Evolutionary conservation across 2,329 filamentous ascomycete genomes (phyloP).

Genomic region (Colletotrichum sp.): DNA sequence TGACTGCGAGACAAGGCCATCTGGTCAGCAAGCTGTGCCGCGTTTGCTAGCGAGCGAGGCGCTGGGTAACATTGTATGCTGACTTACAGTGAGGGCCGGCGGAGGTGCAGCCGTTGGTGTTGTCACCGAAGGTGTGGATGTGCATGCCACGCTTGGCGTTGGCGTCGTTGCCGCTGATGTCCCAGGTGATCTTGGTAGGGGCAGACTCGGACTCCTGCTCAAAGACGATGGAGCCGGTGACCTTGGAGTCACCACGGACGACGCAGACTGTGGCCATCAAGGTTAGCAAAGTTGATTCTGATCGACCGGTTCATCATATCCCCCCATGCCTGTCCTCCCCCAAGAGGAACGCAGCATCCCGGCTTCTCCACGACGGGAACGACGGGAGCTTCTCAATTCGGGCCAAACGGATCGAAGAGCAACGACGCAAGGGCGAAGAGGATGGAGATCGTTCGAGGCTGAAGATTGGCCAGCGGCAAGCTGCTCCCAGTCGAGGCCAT

Average conservation of each 20-base stretch:
- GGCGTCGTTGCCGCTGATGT: conserved; percentile 90
- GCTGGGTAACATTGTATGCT: neutral
- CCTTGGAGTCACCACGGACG: conserved; percentile 96
- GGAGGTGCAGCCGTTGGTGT: conserved; percentile 99
- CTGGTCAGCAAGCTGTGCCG: neutral
- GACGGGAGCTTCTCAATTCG: neutral
- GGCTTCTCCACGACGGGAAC: conserved; percentile 8
- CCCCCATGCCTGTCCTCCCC: neutral
- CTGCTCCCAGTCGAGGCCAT: neutral
- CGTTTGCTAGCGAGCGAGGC: neutral
- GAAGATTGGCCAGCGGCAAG: conserved; percentile 16
- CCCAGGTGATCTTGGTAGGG: conserved; percentile 87
- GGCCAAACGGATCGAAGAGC: neutral
- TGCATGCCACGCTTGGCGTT: conserved; percentile 98
- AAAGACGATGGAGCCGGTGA: conserved; percentile 92
- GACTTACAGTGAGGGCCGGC: conserved; percentile 94
- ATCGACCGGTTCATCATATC: conserved; percentile 24
- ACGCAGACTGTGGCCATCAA: conserved; percentile 74
- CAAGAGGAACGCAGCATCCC: neutral
- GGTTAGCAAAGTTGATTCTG: conserved; percentile 4
- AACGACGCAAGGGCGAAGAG: neutral
- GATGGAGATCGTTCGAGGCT: neutral
- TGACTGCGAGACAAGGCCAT: conserved; percentile 67
- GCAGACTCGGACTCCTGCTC: conserved; percentile 85
- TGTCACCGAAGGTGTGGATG: conserved; percentile 98